Evolutionary conservation across 805 yeast genomes (phyloP), one percentile per base, ranked within the genome.

Genomic region (Metschnikowia cerradonensis): DNA sequence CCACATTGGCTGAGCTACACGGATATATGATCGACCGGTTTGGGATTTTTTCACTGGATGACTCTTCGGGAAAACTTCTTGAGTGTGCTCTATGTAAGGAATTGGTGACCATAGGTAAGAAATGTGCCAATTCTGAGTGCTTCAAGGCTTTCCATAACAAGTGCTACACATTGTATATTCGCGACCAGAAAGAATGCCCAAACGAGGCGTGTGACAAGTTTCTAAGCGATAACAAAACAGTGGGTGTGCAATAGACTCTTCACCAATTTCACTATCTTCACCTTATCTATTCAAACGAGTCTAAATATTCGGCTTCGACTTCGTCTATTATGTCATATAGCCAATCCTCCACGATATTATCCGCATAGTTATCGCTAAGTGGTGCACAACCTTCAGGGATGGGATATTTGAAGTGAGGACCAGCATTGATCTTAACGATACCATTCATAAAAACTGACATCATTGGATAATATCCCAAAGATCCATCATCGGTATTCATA

Each of bases 381-480:
- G 86, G 77, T 45, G 75, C 74, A 0, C 83, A 77, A 0, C 60
- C 63, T 6, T 56, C 61, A 23, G 64, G 63, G 7, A 74, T 32
- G 0, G 59, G 62, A 47, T 59, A 73, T 53, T 74, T 72, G 58
- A 90, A 78, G 11, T 82, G 73, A 0, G 89, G 86, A 0, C 90
- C 87, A 2, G 89, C 75, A 55, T 87, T 83, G 50, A 92, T 65
- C 52, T 79, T 72, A 4, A 88, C 96, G 8, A 78, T 71, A 0
- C 98, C 98, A 2, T 86, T 86, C 56, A 81, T 82, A 63, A 81
- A 94, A 23, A 86, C 87, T 49, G 96, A 87, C 33, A 89, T 76
- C 72, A 90, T 88, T 1, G 99, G 98, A 67, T 84, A 94, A 64
- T 94, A 94, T 0, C 98, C 99, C 49, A 90, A 68, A 40, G 81